Evolutionary conservation across 352 stramenopile genomes (phyloP), one percentile per base, ranked within the genome.

Genomic region (Aphanomyces euteiches): DNA sequence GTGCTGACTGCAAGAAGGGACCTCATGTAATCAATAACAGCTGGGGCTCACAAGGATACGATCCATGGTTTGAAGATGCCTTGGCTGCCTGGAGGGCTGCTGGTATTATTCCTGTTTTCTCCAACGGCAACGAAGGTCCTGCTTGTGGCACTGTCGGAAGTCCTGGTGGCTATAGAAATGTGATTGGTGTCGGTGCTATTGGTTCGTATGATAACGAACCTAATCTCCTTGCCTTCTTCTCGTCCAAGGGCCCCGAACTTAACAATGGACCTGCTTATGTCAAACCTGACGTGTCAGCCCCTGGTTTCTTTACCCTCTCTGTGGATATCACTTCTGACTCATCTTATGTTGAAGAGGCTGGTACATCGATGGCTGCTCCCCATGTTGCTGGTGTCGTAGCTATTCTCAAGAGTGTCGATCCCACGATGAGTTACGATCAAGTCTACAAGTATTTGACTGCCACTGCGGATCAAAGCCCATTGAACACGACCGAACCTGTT

Each of bases 21-120:
- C 73, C 75, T 7, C 69, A 80, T 38, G 67, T 80, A 15, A 72
- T 82, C 54, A 80, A 77, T 63, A 81, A 79, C 69, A 72, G 56
- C 41, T 82, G 73, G 77, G 77, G 77, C 36, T 74, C 60, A 28
- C 37, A 48, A 48, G 65, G 67, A 5, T 56, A 63, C 17, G 73
- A 76, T 1, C 58, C 66, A 37, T 69, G 57, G 3, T 79, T 73
- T 54, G 47, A 77, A 19, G 61, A 71, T 13, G 66, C 74, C 17
- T 71, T 82, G 38, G 67, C 71, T 4, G 73, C 74, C 3, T 80
- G 75, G 75, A 58, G 69, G 50, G 69, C 74, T 56, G 73, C 73
- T 7, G 75, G 73, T 28, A 82, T 82, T 65, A 74, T 78, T 15
- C 75, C 75, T 0, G 54, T 82, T 7, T 79, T 82, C 53, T 74